These are phyloP conservation scores for Exophiala phaeomuriformis DNA, from an alignment of 2,329 filamentous ascomycete species.

Conservation along the genomic window DNA sequence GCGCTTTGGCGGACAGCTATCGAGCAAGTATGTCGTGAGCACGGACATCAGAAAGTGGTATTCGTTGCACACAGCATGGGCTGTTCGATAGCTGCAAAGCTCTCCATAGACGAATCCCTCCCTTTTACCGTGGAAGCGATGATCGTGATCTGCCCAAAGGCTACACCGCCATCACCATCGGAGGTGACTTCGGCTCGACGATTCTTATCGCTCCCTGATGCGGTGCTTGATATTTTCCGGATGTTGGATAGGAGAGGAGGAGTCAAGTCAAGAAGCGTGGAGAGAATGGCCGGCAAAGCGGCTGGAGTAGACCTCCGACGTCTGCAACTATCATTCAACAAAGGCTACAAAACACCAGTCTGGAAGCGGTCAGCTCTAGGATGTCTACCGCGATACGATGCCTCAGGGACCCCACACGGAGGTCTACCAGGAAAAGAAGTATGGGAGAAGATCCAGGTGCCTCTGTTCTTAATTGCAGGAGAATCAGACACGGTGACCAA, in stretches of 20 bases:
- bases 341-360: conserved; percentile 72
- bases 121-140: conserved; percentile 66
- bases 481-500: conserved; percentile 69
- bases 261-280: conserved; percentile 66
- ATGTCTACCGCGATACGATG: conserved; percentile 54
- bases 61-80: conserved; percentile 68
- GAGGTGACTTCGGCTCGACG: conserved; percentile 47
- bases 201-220: conserved; percentile 58
- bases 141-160: conserved; percentile 72
- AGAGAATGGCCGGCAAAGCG: conserved; percentile 54
- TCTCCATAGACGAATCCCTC: conserved; percentile 55
- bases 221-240: conserved; percentile 68
- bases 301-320: conserved; percentile 38
- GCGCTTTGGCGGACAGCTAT: conserved; percentile 71
- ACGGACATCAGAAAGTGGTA: conserved; percentile 24
- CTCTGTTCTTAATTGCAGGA: conserved; percentile 71
- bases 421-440: conserved; percentile 62
- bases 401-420: conserved; percentile 46
- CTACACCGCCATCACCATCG: conserved; percentile 53
- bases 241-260: conserved; percentile 74
- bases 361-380: conserved; percentile 77
- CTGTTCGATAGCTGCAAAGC: conserved; percentile 64
- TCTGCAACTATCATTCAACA: conserved; percentile 52
- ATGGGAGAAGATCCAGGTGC: conserved; percentile 66
- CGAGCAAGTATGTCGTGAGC: conserved; percentile 34